Percentiles rank a stretch among this genome's conserved stretches.
These are phyloP conservation scores for Aspergillus olivimuriae DNA, from an alignment of 495 filamentous ascomycete species.

Conservation along the genomic window DNA sequence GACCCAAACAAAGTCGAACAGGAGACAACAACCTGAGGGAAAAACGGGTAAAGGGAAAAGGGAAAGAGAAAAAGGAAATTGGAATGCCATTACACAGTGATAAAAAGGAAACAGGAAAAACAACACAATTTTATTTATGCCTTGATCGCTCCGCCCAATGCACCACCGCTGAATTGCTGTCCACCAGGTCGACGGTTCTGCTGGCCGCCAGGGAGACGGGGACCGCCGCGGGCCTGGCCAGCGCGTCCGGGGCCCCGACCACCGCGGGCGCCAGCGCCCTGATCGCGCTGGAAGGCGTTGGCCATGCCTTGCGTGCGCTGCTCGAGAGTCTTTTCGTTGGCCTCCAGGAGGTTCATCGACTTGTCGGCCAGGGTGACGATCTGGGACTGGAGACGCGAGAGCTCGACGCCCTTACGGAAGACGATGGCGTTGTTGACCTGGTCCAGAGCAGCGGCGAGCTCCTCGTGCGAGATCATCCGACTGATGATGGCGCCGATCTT, in stretches of 20 bases:
- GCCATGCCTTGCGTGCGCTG: constrained; percentile 92
- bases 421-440: constrained; percentile 96
- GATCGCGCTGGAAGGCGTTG: constrained; percentile 88
- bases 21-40: too few species aligned
- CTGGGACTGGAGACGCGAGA: constrained; percentile 90
- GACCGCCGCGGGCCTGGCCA: constrained; percentile 63
- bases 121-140: constrained; percentile 38
- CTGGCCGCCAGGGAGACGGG: constrained; percentile 42
- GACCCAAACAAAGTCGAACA: too few species aligned
- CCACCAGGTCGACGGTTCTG: constrained; percentile 48
- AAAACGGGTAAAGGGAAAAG: constrained; percentile 22
- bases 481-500: constrained; percentile 93
- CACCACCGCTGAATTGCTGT: constrained; percentile 59
- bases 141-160: constrained; percentile 58
- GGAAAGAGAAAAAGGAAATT: neutral
- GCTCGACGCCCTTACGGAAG: constrained; percentile 98
- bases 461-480: constrained; percentile 99
- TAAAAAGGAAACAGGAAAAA: constrained; percentile 14
- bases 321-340: constrained; percentile 94
- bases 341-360: constrained; percentile 89
- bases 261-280: constrained; percentile 68
- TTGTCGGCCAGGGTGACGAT: constrained; percentile 93
- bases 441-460: constrained; percentile 91
- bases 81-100: constrained; percentile 38
- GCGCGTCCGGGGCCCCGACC: constrained; percentile 56